Evolutionary conservation across 192 early-diverging fungal genomes (phyloP), one percentile per base, ranked within the genome.

Genomic region (Coemansia sp.): DNA sequence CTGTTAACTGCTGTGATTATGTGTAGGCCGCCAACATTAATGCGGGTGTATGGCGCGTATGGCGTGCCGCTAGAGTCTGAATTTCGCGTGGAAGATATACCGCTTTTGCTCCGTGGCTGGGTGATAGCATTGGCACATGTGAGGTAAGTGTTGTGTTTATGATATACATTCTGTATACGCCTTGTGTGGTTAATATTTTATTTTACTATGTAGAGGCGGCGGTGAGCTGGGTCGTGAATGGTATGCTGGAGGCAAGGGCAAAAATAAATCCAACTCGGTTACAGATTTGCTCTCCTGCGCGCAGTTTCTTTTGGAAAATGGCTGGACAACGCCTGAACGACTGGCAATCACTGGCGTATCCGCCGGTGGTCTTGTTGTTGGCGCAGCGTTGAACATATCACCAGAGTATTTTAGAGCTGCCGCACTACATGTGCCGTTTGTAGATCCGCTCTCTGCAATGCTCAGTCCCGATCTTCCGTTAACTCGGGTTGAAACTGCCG

Each of bases 391-490:
- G 19, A 87, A 90, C 59, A 82, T 73, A 53, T 37, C 68, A 10
- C 89, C 91, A 47, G 88, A 89, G 48, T 78, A 91, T 11, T 93
- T 92, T 66, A 84, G 88, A 4, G 90, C 92, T 0, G 86, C 91
- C 1, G 64, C 92, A 14, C 73, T 91, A 17, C 83, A 87, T 47
- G 93, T 94, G 0, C 93, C 93, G 0, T 94, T 94, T 85, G 80
- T 94, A 5, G 93, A 94, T 57, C 91, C 91, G 29, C 78, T 94
- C 45, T 89, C 90, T n/a, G 84, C 92, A 14, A 94, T 94, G 93
- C 69, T 92, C 35, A 81, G 86, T 48, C 86, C 91, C 5, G 64
- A 86, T 53, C 80, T 91, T 22, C 91, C 91, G 9, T 57, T 90
- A 11, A 91, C 91, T 9, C 70, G 76, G 57, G 84, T 91, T 22